Evolutionary conservation across 225 moss, liverwort and hornwort genomes (phyloP), one percentile per base, ranked within the genome.

Genomic region (Marchantia paleacea): DNA sequence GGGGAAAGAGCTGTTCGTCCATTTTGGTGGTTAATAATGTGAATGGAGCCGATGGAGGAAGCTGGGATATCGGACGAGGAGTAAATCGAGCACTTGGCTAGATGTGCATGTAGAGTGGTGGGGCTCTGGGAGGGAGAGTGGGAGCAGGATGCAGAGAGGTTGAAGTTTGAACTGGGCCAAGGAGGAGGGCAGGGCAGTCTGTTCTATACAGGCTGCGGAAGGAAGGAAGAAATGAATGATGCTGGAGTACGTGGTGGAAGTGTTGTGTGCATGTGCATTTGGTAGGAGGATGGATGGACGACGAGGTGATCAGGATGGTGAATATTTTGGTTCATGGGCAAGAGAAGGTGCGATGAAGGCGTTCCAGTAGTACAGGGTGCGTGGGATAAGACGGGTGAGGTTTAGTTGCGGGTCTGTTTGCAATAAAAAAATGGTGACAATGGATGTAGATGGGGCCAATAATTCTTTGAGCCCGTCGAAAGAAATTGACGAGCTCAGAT

Each of bases 381-480:
- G 28, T 24, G 18, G 24, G 54, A 74, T 53, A 28, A 74, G 18
- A 55, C 14, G 14, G 53, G 19, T 58, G 75, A 39, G 19, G 30
- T 76, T 39, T 75, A 75, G 55, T 14, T 29, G 54, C 54, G 29
- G 74, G 0, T 28, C 28, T 73, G 30, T 12, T 13, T 75, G 7
- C 24, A 75, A 30, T 24, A 13, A 24, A 60, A 77, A 49, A 69
- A 89, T 89, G 86, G 86, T 84, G 63, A 89, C 81, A 0, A 89
- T 89, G 89, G 89, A 89, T 51, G 89, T 89, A 28, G 88, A 88
- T 79, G 83, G 78, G 20, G 88, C 79, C 8, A 83, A 84, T n/a
- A 73, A 68, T 73, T 60, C 82, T 20, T 63, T 61, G 28, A 69
- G 65, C 55, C 22, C 76, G 0, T 28, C 78, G 10, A 58, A 84